phyloP scores from a whole-genome alignment of 177 flowering plant genomes.

The Vitis hybrid region DNA sequence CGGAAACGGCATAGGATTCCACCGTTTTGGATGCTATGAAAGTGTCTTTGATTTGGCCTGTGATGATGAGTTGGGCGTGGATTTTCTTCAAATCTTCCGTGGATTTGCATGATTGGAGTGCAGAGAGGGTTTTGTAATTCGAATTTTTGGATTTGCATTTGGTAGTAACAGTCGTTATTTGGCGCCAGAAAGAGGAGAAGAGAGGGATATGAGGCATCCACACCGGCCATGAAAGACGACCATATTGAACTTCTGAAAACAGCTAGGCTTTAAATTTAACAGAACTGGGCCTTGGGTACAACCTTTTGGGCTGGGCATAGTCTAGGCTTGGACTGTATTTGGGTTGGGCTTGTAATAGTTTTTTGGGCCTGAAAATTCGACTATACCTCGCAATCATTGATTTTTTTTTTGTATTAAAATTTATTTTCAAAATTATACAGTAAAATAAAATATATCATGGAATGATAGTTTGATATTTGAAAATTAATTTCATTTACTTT shows the following conservation, averaged over 20 bases:
- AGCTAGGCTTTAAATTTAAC: too few relatives aligned
- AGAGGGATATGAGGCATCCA: slow-evolving; percentile 5
- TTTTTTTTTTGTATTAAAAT: too few relatives aligned
- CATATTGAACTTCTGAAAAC: neutral
- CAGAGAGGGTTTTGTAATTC: neutral
- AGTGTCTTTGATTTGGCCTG: slow-evolving; percentile 7
- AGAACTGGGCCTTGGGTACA: too few relatives aligned
- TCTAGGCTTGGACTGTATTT: too few relatives aligned
- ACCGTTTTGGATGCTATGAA: slow-evolving; percentile 5
- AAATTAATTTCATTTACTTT: too few relatives aligned
- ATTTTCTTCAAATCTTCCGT: neutral
- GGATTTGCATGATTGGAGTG: slow-evolving; percentile 9
- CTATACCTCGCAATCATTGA: too few relatives aligned
- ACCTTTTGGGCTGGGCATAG: too few relatives aligned
- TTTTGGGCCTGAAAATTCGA: too few relatives aligned
- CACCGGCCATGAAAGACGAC: neutral
- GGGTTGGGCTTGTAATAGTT: too few relatives aligned
- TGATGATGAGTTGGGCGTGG: slow-evolving; percentile 11
- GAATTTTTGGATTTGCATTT: neutral
- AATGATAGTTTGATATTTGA: too few relatives aligned
- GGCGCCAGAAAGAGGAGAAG: slow-evolving; percentile 2
- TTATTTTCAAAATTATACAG: too few relatives aligned
- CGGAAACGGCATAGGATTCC: slow-evolving; percentile 6
- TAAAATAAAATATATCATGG: too few relatives aligned
- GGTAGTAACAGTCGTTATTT: neutral